phyloP scores from a whole-genome alignment of 2,329 filamentous ascomycete genomes.

The Fonsecaea nubica region DNA sequence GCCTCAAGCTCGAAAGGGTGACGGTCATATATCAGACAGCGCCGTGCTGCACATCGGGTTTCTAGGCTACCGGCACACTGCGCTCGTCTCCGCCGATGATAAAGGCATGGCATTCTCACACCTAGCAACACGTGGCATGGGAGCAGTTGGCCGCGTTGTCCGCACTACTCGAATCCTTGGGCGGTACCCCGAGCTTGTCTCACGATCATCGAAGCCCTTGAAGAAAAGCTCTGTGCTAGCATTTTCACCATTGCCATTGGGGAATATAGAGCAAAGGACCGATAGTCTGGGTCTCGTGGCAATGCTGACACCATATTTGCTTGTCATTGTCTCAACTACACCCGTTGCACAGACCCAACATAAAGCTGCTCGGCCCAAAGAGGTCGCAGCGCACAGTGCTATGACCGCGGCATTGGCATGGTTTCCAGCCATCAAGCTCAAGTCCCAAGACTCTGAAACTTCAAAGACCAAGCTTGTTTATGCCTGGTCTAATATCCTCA shows the following conservation, averaged over 20 bases:
- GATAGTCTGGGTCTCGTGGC: conserved; percentile 90
- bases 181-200: conserved; percentile 77
- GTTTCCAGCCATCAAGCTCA: conserved; percentile 95
- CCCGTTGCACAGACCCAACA: conserved; percentile 96
- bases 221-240: conserved; percentile 95
- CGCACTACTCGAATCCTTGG: conserved; percentile 91
- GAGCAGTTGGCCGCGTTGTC: conserved; percentile 80
- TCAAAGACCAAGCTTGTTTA: conserved; percentile 86
- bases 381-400: conserved; percentile 85
- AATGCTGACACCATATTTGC: conserved; percentile 90
- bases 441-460: conserved; percentile 71
- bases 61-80: conserved; percentile 88
- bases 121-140: conserved; percentile 87
- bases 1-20: conserved; percentile 68
- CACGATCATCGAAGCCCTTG: conserved; percentile 68
- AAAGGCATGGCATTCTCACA: conserved; percentile 98
- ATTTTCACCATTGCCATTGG: conserved; percentile 86
- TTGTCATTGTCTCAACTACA: conserved; percentile 97
- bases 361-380: conserved; percentile 88
- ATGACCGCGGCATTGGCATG: conserved; percentile 94
- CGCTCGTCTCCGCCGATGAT: conserved; percentile 92
- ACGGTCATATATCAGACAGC: conserved; percentile 81
- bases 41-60: conserved; percentile 92
- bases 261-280: conserved; percentile 89
- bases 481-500: conserved; percentile 98